Evolutionary conservation across 352 stramenopile species (phyloP).

Genomic region (Pythium grandisporangium): DNA sequence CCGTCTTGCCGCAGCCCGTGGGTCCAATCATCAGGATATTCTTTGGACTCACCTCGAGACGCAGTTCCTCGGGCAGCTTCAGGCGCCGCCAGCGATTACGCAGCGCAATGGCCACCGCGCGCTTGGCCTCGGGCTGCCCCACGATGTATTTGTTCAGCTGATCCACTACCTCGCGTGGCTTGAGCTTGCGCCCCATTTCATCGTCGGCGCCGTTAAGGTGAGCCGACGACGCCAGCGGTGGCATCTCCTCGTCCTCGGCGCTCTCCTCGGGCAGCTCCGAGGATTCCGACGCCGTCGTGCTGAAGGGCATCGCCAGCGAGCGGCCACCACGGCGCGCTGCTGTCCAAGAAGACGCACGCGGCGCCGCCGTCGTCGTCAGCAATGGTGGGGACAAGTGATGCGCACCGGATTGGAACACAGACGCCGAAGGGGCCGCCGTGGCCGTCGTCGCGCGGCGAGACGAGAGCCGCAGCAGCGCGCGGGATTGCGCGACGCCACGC

Average conservation of each 20-base stretch:
- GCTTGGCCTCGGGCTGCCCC: constrained; percentile 95
- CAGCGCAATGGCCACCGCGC: constrained; percentile 96
- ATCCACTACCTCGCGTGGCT: constrained; percentile 90
- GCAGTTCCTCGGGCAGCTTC: constrained; percentile 91
- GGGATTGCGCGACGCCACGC: constrained; percentile 30
- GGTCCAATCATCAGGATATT: constrained; percentile 99
- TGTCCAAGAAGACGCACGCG: too few species aligned
- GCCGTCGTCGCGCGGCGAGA: constrained; percentile 8
- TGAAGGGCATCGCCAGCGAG: constrained; percentile 9
- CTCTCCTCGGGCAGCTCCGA: constrained; percentile 9
- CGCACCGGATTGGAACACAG: too few species aligned
- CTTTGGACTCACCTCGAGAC: constrained; percentile 93
- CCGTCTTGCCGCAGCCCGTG: constrained; percentile 97
- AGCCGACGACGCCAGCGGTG: constrained; percentile 9
- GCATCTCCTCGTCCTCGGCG: constrained; percentile 13
- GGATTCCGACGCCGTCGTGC: constrained; percentile 19
- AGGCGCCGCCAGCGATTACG: constrained; percentile 97
- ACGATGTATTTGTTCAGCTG: constrained; percentile 98
- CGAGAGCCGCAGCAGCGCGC: constrained; percentile 30
- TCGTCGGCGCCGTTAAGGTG: constrained; percentile 16
- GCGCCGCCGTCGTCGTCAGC: too few species aligned
- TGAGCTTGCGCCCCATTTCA: constrained; percentile 80
- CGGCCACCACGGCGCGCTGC: not conserved
- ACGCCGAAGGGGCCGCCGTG: not conserved
- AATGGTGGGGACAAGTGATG: too few species aligned